Base-by-base conservation (phyloP, 306 rosid genomes). In the Pachyrhizus erosus region DNA sequence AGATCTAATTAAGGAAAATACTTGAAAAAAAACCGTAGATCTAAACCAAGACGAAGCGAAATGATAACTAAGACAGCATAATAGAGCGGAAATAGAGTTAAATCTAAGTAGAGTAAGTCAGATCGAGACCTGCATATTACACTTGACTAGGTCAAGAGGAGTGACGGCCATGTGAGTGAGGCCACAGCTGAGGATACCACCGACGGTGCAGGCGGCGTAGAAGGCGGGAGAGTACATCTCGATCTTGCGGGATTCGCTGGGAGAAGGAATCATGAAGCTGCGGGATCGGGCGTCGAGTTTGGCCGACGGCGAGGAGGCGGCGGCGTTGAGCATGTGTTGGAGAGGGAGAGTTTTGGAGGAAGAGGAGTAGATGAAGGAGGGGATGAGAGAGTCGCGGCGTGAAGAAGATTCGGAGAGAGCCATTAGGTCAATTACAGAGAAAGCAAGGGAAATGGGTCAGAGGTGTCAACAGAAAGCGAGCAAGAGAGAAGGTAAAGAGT, bases 131-230 rank as follows among this genome's bases (percentile, higher is more conserved):
- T 93, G 99, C 97, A 96, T 96, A 83, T 96, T 96, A 81, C 99
- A 96, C 86, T 93, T 96, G 90, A 96, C 97, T 6, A 96, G 88
- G 74, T 96, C 99, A 79, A 93, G 99, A 83, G 99, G 99, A 84
- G 99, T 93, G 84, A 92, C 97, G 39, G 95, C 43, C 97, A 29
- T 96, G 91, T 93, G 99, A 84, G 98, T 92, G 86, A 91, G 98
- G 14, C 99, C 98, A 24, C 98, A 96, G 85, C 97, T 82, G 26
- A 96, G 90, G 69, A 87, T 93, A 20, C 99, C 99, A 10, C 99
- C 99, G 17, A 77, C 87, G 3, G 99, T 92, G 43, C 97, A 93
- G 52, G 98, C 97, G 48, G 91, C 97, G 79, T 91, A 96, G 97
- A 91, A 96, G 20, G 96, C 83, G 4, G 94, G 97, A 0, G 99